Evolutionary conservation across 257 asterid species (phyloP), one percentile per base, ranked within the genome.

Genomic region (Prunella vulgaris): DNA sequence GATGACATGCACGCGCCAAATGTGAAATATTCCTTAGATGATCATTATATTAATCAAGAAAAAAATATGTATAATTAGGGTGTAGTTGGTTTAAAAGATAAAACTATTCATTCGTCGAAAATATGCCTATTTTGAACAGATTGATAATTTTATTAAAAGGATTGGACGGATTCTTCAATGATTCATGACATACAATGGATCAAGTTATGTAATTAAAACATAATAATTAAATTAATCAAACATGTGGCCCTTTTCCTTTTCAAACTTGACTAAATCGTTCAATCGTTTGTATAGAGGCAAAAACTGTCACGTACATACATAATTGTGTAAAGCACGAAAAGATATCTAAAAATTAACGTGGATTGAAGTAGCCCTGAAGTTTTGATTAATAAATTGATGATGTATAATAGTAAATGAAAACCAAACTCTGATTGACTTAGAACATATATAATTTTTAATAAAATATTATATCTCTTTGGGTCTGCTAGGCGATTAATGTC

Each of bases 351-450:
- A n/a, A n/a, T n/a, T n/a, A n/a, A n/a, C n/a, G n/a, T n/a, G n/a
- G n/a, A n/a, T n/a, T n/a, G n/a, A n/a, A n/a, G n/a, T 17, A 28
- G 33, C 44, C 21, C 20, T 52, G 48, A 66, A 51, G 49, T 51
- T 32, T 51, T 67, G 48, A 51, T 32, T 67, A 20, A 17, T n/a
- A n/a, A n/a, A n/a, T n/a, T n/a, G n/a, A n/a, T n/a, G n/a, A n/a
- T n/a, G n/a, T n/a, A n/a, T n/a, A n/a, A n/a, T n/a, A n/a, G 10
- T 48, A 13, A 12, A 52, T 52, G 42, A 21, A 33, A 53, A 33
- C 72, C 60, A 15, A 66, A 66, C 61, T 28, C 48, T 66, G 54
- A 68, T 52, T 21, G 53, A 68, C 33, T 30, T 42, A 2, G 56
- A 48, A 15, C n/a, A 8, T 4, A 14, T 3, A 5, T 48, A 15